Percentiles rank a stretch among this genome's conserved stretches.
These are phyloP conservation scores for Earliella scabrosa DNA, from an alignment of 1,284 basidiomycete species.

Conservation along the genomic window DNA sequence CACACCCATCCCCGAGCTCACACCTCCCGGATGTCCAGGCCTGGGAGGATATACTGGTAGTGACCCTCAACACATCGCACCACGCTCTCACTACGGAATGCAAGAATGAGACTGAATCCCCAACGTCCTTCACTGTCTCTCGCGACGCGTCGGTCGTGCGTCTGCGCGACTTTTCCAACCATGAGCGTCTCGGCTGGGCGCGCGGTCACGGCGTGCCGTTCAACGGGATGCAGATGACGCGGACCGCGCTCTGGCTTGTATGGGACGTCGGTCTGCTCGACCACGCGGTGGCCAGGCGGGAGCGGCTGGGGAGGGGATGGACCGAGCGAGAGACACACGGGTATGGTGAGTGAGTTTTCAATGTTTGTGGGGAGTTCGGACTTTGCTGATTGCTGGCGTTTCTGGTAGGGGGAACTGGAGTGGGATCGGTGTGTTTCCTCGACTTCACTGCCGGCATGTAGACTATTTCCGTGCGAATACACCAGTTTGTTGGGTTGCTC, in stretches of 20 bases:
- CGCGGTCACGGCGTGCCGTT: slow-evolving; percentile 13
- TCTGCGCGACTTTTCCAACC: slow-evolving; percentile 17
- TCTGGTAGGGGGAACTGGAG: not conserved
- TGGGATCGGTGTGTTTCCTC: slow-evolving; percentile 17
- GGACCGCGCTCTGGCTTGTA: slow-evolving; percentile 22
- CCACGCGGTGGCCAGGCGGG: slow-evolving; percentile 7
- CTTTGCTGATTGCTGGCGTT: not conserved
- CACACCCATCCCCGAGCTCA: not conserved
- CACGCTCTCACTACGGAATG: not conserved
- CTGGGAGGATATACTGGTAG: slow-evolving; percentile 18
- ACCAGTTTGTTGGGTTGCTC: too few relatives aligned
- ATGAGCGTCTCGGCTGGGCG: slow-evolving; percentile 8
- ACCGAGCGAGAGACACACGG: too few relatives aligned
- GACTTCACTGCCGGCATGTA: slow-evolving; percentile 16
- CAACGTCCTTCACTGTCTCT: not conserved
- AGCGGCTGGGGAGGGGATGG: not conserved
- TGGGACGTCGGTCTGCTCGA: slow-evolving; percentile 17
- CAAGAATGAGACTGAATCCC: not conserved
- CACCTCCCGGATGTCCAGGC: slow-evolving; percentile 6
- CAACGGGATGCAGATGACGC: slow-evolving; percentile 22
- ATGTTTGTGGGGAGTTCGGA: too few relatives aligned
- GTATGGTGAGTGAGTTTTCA: not conserved
- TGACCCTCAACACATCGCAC: slow-evolving; percentile 13
- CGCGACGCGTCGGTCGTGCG: slow-evolving; percentile 7
- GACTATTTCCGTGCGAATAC: too few relatives aligned